Percentiles rank a stretch among this genome's conserved stretches.
phyloP scores from a whole-genome alignment of 2,329 filamentous ascomycete species.

The Thielaviopsis cerberus region DNA sequence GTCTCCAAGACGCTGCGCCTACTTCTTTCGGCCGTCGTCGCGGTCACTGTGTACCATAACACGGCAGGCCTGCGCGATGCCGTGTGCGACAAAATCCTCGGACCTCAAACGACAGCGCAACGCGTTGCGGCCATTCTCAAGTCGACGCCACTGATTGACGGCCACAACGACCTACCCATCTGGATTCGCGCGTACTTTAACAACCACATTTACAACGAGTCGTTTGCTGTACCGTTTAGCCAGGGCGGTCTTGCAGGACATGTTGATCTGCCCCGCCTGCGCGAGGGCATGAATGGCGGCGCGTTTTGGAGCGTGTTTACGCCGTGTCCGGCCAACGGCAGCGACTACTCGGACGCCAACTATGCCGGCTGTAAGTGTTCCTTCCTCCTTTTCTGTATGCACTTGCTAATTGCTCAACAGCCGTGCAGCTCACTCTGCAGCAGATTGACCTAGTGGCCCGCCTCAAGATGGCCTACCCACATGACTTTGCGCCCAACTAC shows the following conservation, averaged over 20 bases:
- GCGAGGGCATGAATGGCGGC: constrained; percentile 54
- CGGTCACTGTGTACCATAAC: not conserved
- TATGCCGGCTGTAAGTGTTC: constrained; percentile 44
- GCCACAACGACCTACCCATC: constrained; percentile 75
- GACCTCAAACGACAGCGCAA: constrained; percentile 1
- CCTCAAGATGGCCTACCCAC: constrained; percentile 43
- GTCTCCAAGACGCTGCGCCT: not conserved
- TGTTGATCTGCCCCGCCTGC: constrained; percentile 62
- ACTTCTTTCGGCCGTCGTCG: not conserved
- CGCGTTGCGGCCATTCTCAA: constrained; percentile 5
- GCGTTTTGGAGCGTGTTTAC: constrained; percentile 88
- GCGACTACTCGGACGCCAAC: constrained; percentile 54
- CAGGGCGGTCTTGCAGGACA: constrained; percentile 50
- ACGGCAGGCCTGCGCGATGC: not conserved
- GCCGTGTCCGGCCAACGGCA: constrained; percentile 52
- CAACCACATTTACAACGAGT: constrained; percentile 59
- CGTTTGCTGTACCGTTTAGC: constrained; percentile 59
- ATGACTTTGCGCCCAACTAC: constrained; percentile 46
- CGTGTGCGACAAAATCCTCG: not conserved
- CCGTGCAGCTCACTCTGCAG: constrained; percentile 48
- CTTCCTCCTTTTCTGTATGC: no score
- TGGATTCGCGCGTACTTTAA: constrained; percentile 45
- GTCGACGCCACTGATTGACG: constrained; percentile 36
- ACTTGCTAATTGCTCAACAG: constrained; percentile 18
- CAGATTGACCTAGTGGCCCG: constrained; percentile 58